Base-by-base conservation (phyloP, 139 green algal species). In the Medakamo hakoo region DNA sequence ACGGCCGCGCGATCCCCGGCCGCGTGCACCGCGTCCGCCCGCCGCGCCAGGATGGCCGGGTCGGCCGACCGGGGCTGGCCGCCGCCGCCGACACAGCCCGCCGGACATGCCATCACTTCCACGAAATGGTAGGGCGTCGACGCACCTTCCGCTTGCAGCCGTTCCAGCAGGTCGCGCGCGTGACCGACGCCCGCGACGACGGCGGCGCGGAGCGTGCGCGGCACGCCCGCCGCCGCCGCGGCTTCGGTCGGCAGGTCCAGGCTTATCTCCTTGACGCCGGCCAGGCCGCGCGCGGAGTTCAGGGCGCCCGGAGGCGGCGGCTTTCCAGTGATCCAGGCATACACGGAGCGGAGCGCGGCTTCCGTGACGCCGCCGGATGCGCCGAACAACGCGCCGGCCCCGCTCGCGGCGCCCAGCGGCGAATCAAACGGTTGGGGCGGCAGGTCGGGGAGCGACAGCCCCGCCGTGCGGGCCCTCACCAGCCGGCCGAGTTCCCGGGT, bases 331-430 rank as follows among this genome's bases (percentile, higher is more conserved):
- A 52, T 9, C 40, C 40, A 52, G 9, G 40, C 40, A 9, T 9
- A 21, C 40, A 52, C 9, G 40, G 40, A 21, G 40, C 40, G 75
- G 48, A 86, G 71, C 21, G 81, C 81, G 14, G 81, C 81, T 73
- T 88, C 81, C 77, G 82, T 86, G 22, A 88, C 81, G 40, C 81
- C 81, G 25, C 81, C 81, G 27, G 81, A 83, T 27, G 80, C 82
- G 63, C 80, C 81, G 62, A 88, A 88, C 14, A 88, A 64, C 21
- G 68, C 57, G 25, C 28, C 79, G 1, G 68, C 81, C 56, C 81
- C 81, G 5, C 68, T 70, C 62, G 71, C 75, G 30, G 66, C 55
- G 55, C 77, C 80, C 23, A 86, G 57, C 9, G 76, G 74, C 30
- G 73, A 31, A 65, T 88, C 81, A 67, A 78, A 84, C 4, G 71